A percentile compares a stretch with the other conserved stretches of the same genome.
These are phyloP conservation scores for Capsella bursapastoris DNA, from an alignment of 345 rosid genomes.

Conservation along the genomic window DNA sequence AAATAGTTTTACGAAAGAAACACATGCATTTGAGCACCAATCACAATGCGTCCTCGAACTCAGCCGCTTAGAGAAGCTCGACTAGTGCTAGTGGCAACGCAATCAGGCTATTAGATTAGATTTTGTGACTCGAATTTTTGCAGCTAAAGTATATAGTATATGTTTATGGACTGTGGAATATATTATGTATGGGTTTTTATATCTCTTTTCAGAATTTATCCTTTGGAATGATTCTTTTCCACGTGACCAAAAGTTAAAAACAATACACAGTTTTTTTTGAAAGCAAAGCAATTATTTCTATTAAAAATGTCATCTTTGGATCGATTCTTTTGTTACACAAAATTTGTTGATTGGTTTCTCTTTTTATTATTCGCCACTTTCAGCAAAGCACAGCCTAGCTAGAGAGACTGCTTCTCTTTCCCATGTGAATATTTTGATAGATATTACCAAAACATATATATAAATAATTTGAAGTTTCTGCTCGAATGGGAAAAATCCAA, in stretches of 20 bases:
- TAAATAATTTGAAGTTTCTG: not conserved
- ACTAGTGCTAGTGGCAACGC: not conserved
- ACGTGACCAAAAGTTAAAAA: conserved; percentile 6
- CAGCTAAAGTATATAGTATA: not conserved
- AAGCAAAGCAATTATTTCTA: not conserved
- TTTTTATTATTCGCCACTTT: conserved; percentile 25
- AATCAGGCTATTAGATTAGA: not conserved
- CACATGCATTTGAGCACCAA: not conserved
- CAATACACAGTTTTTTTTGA: not conserved
- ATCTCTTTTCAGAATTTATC: conserved; percentile 24
- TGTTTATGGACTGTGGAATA: not conserved
- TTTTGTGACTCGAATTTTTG: conserved; percentile 6
- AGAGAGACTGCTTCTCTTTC: conserved; percentile 12
- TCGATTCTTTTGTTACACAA: conserved; percentile 13
- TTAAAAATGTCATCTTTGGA: conserved; percentile 6
- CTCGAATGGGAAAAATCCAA: not conserved
- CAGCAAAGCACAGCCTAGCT: conserved; percentile 33
- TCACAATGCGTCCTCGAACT: not conserved
- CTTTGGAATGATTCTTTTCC: conserved; percentile 35
- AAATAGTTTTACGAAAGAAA: not conserved
- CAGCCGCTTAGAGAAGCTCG: not conserved
- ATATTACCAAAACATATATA: not conserved
- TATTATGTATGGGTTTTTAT: not conserved
- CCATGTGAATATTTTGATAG: not conserved
- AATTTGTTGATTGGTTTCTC: not conserved